Base-by-base conservation (phyloP, 2,329 filamentous ascomycete species). In the Sporothrix humicola region DNA sequence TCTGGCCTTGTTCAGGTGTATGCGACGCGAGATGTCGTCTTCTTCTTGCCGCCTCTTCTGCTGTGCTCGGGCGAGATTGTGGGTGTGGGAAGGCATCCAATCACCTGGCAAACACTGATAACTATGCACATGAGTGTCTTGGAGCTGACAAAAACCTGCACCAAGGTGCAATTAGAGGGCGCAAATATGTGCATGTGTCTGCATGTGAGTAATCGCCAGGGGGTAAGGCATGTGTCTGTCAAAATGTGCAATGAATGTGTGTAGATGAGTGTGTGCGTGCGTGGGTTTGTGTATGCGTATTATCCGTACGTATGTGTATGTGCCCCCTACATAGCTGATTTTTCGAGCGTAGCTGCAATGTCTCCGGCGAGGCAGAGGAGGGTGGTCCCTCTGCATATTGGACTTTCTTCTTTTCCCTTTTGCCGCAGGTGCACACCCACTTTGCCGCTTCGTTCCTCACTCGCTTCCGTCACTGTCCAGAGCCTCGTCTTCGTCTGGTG, bases 381-480 rank as follows among this genome's bases (percentile, higher is more conserved):
- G 42, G 7, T 61, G 59, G 59, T 2, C 58, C 17, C 13, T 58
- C 26, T 58, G 20, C 12, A 31, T 58, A 8, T 71, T 42, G 23
- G 54, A 7, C 31, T 7, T 5, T 37, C 31, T 37, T 37, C 31
- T 37, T 37, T 37, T 37, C 31, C 44, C 48, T 31, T 61, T 26
- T 56, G 42, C 56, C 46, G 17, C 26, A 17, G 42, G n/a, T 54
- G n/a, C 37, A 4, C 48, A 48, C 15, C 37, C 37, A 15, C 20
- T 9, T n/a, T 12, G n/a, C 23, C 26, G 23, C 13, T 31, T 7
- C 31, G 31, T 37, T 37, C 31, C 52, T 72, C 73, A 89, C 73
- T 89, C 88, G 77, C 88, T 90, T 75, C 90, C 89, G 70, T 88
- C 86, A 12, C 87, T 88, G 78, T 90, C 89, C 74, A 91, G 80